Evolutionary conservation across 192 early-diverging fungal species (phyloP), one percentile per base, ranked within the genome.

Genomic region (Neocallimastix lanati): DNA sequence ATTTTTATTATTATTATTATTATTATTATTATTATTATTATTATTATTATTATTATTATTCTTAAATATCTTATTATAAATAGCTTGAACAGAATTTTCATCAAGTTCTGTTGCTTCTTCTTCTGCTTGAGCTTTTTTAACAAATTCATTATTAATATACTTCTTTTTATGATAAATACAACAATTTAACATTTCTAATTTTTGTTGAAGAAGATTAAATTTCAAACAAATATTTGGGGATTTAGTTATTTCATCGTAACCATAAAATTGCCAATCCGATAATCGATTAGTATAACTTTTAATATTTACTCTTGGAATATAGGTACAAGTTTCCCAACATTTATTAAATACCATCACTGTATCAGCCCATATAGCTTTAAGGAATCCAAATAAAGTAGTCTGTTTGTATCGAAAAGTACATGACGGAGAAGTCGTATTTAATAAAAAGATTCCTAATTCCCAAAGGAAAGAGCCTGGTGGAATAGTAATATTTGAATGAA

Each of bases 121-220:
- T 82, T 76, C 76, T 80, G 76, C 81, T 80, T 28, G 82, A 35
- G 38, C 82, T 80, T 29, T 85, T 18, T 78, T 79, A 18, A 84
- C 78, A 29, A 27, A 77, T 30, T 82, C 33, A 33, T 67, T 50
- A 76, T 77, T 27, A 30, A 82, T 33, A 35, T 37, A 67, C 18
- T 81, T 84, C n/a, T 38, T 67, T 29, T 84, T 84, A 30, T 90
- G 87, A 28, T 85, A 82, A 40, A 91, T 86, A 82, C 93, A 94
- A 80, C 92, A 93, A 82, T 94, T 94, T 77, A 94, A 84, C 93
- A 94, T 93, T 37, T 91, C 87, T 18, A 94, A 83, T 77, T 93
- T 94, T 87, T 93, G 92, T 81, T 93, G 86, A 1, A 90, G 81
- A 29, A 93, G 81, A 78, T 88, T 88, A 80, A 86, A 93, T n/a